phyloP scores from a whole-genome alignment of 257 asterid genomes.

The Solanum sejunctum region DNA sequence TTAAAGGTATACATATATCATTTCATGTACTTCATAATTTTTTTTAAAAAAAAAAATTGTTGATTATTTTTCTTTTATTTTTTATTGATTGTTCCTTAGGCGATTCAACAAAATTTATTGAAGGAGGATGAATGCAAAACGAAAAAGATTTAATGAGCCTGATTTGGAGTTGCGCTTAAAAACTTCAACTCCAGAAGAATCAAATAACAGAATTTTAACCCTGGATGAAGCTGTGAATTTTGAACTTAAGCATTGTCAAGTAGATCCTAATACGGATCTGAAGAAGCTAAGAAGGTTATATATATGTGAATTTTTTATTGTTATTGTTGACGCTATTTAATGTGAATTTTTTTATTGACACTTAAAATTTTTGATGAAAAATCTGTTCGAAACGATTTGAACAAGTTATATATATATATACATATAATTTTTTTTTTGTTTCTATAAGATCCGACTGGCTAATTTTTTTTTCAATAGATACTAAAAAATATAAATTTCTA shows the following conservation, averaged over 20 bases:
- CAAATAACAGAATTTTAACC: not conserved
- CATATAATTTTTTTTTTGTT: not conserved
- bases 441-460: not conserved
- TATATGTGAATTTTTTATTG: not conserved
- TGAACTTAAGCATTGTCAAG: not conserved
- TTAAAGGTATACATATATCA: not conserved
- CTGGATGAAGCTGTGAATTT: not conserved
- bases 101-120: not conserved
- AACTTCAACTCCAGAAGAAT: not conserved
- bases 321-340: not conserved
- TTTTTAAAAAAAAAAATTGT: not conserved
- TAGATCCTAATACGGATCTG: not conserved
- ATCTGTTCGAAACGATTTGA: not conserved
- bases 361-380: not conserved
- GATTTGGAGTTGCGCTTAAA: not conserved
- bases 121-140: not conserved
- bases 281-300: slow-evolving; percentile 39
- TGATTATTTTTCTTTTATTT: not conserved
- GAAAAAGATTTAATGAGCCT: not conserved
- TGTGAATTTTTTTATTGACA: not conserved
- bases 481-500: not conserved
- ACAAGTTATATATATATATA: too few species aligned
- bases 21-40: not conserved
- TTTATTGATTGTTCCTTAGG: not conserved
- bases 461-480: not conserved